These are phyloP conservation scores for Brassica juncea DNA, from an alignment of 345 rosid genomes.

Conservation along the genomic window DNA sequence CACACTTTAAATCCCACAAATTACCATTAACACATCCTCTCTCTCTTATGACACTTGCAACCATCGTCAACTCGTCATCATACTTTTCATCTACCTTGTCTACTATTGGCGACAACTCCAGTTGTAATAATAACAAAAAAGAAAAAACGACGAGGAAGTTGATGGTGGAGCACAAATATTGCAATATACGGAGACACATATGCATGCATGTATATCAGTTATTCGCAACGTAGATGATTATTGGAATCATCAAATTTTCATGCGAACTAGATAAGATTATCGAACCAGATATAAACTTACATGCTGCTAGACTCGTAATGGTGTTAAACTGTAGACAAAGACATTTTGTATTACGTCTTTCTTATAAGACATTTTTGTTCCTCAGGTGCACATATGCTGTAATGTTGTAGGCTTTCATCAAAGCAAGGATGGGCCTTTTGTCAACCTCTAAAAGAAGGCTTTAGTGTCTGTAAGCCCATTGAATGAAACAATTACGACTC, in stretches of 20 bases:
- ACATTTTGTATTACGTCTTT: not conserved
- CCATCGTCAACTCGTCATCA: slow-evolving; percentile 7
- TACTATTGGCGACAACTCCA: not conserved
- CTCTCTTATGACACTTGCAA: slow-evolving; percentile 11
- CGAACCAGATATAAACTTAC: not conserved
- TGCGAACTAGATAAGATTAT: not conserved
- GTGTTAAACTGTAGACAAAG: not conserved
- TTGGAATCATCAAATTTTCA: not conserved
- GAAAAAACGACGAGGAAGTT: not conserved
- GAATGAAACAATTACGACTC: not conserved
- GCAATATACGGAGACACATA: not conserved
- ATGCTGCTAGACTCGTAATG: not conserved
- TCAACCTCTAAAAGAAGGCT: not conserved
- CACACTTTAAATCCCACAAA: not conserved
- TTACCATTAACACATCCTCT: not conserved
- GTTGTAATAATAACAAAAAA: not conserved
- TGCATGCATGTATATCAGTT: not conserved
- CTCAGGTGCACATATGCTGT: not conserved
- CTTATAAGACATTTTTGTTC: not conserved
- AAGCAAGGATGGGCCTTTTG: not conserved
- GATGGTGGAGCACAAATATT: not conserved
- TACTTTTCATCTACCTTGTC: not conserved
- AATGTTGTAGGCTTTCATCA: not conserved
- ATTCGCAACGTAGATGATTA: not conserved
- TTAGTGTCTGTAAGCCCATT: not conserved